Conservation (phyloP, 1,284 basidiomycete species). For the Neotropicomus parvogracilis region DNA sequence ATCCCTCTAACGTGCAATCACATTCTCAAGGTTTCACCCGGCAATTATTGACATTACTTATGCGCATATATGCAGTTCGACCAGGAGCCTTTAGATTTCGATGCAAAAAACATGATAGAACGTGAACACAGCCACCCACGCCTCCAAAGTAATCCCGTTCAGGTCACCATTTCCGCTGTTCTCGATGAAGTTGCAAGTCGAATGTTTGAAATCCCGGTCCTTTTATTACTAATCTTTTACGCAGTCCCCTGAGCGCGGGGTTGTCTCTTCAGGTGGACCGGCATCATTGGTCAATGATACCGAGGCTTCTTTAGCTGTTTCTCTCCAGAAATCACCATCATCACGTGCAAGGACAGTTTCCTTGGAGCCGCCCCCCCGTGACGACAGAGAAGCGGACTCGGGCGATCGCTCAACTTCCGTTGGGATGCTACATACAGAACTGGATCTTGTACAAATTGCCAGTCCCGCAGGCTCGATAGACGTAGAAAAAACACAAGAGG, state of each 20-base stretch:
- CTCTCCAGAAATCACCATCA: not conserved
- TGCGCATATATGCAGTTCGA: constrained; percentile 24
- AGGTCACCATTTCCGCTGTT: not conserved
- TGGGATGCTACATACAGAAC: not conserved
- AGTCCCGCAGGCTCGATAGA: not conserved
- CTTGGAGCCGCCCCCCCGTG: not conserved
- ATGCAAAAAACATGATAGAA: not conserved
- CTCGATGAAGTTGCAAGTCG: constrained; percentile 14
- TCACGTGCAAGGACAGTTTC: not conserved
- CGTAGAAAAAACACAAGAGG: constrained; percentile 7
- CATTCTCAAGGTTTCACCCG: not conserved
- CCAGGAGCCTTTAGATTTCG: constrained; percentile 3
- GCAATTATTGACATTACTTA: constrained; percentile 1
- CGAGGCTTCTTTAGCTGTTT: not conserved
- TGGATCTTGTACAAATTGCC: not conserved
- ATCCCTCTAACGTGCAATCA: constrained; percentile 8
- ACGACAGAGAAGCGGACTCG: not conserved
- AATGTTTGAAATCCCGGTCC: not conserved
- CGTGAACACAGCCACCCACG: not conserved
- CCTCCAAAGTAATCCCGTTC: not conserved
- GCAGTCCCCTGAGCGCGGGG: constrained; percentile 4
- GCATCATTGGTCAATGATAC: not conserved
- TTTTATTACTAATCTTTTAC: constrained; percentile 6
- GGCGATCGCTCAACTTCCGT: not conserved
- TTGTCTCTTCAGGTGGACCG: not conserved